These are phyloP conservation scores for Lactifluus hygrophoroides DNA, from an alignment of 768 basidiomycete genomes.

Conservation along the genomic window DNA sequence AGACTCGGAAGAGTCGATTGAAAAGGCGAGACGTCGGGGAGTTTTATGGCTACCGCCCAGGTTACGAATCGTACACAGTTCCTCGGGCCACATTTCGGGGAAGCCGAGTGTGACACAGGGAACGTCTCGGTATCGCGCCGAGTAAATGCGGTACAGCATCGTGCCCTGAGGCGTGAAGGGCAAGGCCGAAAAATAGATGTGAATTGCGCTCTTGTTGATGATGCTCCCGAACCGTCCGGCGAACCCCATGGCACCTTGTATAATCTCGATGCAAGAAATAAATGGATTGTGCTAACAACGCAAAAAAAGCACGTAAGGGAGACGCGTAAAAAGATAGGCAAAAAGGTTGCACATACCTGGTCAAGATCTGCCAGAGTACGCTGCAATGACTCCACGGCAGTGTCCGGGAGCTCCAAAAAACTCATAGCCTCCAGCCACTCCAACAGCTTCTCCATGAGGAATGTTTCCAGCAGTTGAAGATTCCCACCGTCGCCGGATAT, in stretches of 20 bases:
- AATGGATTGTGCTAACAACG: neutral
- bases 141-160: slow-evolving; percentile 8
- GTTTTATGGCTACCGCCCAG: neutral
- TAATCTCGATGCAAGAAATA: neutral
- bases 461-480: slow-evolving; percentile 1
- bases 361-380: neutral
- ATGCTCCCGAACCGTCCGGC: slow-evolving; percentile 7
- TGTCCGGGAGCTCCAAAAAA: neutral
- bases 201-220: slow-evolving; percentile 7
- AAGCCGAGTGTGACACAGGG: slow-evolving; percentile 23
- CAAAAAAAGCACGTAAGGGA: neutral
- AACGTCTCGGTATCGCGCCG: slow-evolving; percentile 8
- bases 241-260: slow-evolving; percentile 8
- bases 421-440: slow-evolving; percentile 15
- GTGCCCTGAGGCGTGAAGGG: slow-evolving; percentile 10
- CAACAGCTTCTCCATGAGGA: slow-evolving; percentile 7
- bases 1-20: neutral
- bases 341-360: neutral
- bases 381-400: slow-evolving; percentile 6
- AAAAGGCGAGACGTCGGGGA: slow-evolving; percentile 9
- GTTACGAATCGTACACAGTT: slow-evolving; percentile 10
- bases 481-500: neutral
- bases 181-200: slow-evolving; percentile 7
- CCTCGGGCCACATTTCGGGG: slow-evolving; percentile 20
- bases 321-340: no score